These are phyloP conservation scores for Pyricularia grisea DNA, from an alignment of 2,329 filamentous ascomycete genomes.

Conservation along the genomic window DNA sequence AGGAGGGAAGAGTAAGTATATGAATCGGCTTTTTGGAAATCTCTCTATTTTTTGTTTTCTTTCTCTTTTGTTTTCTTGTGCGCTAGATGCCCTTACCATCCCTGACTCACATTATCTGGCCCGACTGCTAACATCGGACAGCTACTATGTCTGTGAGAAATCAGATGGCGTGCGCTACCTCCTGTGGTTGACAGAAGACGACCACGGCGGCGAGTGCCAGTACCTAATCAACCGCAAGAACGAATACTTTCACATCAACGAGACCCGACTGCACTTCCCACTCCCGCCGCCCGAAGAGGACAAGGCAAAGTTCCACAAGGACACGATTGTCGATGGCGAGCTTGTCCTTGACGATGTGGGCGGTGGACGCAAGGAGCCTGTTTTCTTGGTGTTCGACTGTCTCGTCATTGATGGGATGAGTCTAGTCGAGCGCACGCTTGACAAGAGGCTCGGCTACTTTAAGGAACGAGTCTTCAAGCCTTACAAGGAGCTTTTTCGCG, in stretches of 20 bases:
- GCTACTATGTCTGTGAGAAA: constrained; percentile 97
- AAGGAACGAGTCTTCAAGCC: constrained; percentile 66
- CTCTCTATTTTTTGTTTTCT: no score
- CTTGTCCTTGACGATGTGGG: constrained; percentile 74
- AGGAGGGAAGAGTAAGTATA: constrained; percentile 59
- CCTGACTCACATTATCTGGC: background rate
- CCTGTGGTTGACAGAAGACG: constrained; percentile 72
- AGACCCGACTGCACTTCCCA: constrained; percentile 69
- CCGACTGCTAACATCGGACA: constrained; percentile 17
- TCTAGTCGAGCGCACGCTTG: constrained; percentile 69
- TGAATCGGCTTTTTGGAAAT: background rate
- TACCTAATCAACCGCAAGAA: constrained; percentile 98
- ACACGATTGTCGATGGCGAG: constrained; percentile 86
- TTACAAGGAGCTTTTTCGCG: constrained; percentile 52
- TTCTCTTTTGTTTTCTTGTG: background rate
- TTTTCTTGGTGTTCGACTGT: constrained; percentile 91
- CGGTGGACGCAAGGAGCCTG: constrained; percentile 59
- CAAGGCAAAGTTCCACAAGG: constrained; percentile 56
- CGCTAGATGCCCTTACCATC: background rate
- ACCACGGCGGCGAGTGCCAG: constrained; percentile 55
- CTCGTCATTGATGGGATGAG: constrained; percentile 69
- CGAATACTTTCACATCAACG: constrained; percentile 81
- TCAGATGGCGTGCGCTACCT: constrained; percentile 93
- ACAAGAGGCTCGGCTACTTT: constrained; percentile 85
- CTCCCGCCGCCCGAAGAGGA: constrained; percentile 45